A percentile compares a stretch with the other conserved stretches of the same genome.
phyloP scores from a whole-genome alignment of 2,329 filamentous ascomycete genomes.

The Pseudogymnoascus sp. region DNA sequence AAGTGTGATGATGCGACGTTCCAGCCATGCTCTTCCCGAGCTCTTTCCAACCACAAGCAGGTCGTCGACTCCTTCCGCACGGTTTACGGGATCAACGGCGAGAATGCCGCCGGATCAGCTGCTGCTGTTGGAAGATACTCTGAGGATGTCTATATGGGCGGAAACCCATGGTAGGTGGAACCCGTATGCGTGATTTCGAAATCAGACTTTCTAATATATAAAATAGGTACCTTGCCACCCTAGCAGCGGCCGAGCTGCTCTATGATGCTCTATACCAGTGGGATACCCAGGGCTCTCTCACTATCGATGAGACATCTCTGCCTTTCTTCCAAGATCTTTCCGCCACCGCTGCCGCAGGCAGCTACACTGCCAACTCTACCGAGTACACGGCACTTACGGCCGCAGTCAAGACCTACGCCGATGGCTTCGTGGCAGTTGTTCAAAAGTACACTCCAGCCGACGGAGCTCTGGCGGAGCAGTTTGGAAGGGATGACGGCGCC shows the following conservation, averaged over 20 bases:
- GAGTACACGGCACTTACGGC: background rate
- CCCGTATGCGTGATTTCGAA: background rate
- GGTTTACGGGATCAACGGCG: constrained; percentile 61
- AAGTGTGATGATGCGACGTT: constrained; percentile 63
- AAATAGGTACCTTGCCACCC: constrained; percentile 54
- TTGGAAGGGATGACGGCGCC: constrained; percentile 41
- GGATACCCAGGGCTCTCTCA: constrained; percentile 54
- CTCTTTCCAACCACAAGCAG: constrained; percentile 67
- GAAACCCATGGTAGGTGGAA: constrained; percentile 58
- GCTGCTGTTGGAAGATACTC: constrained; percentile 59
- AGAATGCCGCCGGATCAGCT: constrained; percentile 49
- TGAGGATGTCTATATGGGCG: constrained; percentile 67
- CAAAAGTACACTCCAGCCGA: constrained; percentile 44
- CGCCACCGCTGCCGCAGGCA: constrained; percentile 51
- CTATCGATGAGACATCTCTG: constrained; percentile 55
- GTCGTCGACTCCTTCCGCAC: constrained; percentile 67
- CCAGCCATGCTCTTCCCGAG: constrained; percentile 49
- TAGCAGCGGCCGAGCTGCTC: constrained; percentile 71
- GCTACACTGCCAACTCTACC: constrained; percentile 41
- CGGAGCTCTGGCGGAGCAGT: constrained; percentile 63
- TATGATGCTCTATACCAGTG: constrained; percentile 70
- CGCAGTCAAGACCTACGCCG: constrained; percentile 55
- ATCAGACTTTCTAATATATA: background rate
- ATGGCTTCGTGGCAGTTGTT: constrained; percentile 44
- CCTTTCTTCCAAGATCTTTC: constrained; percentile 63